phyloP scores from a whole-genome alignment of 371 early-diverging fungal genomes.

The Catenaria anguillulae region DNA sequence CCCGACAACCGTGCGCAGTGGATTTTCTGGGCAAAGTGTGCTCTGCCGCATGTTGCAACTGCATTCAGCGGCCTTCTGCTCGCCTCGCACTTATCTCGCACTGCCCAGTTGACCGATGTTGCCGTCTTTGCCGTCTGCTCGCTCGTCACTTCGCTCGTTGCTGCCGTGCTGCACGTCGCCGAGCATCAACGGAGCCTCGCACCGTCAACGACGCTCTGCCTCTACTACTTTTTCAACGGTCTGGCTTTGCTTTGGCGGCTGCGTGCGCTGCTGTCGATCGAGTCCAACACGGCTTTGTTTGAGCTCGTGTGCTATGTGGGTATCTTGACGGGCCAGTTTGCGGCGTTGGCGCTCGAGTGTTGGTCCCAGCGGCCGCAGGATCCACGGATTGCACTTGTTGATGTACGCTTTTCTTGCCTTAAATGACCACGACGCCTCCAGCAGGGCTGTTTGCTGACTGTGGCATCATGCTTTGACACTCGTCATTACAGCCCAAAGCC shows the following conservation, averaged over 20 bases:
- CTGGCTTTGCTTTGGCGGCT: conserved; percentile 9
- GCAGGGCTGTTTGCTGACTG: no score
- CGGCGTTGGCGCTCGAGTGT: not conserved
- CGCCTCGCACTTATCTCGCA: not conserved
- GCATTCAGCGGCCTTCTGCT: not conserved
- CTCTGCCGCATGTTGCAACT: not conserved
- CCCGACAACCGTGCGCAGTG: not conserved
- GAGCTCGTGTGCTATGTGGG: not conserved
- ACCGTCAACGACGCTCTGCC: conserved; percentile 50
- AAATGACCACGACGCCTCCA: no score
- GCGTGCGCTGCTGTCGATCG: not conserved
- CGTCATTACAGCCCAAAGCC: no score
- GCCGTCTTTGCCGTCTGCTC: conserved; percentile 5
- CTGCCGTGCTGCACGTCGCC: conserved; percentile 41
- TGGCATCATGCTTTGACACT: no score
- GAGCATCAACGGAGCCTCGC: conserved; percentile 49
- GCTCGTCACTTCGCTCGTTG: conserved; percentile 26
- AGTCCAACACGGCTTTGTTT: no score
- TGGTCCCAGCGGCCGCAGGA: not conserved
- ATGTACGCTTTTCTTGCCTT: no score
- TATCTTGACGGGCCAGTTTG: not conserved
- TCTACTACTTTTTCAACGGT: conserved; percentile 56
- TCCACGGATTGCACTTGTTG: not conserved
- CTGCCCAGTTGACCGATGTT: not conserved
- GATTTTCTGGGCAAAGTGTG: not conserved